phyloP scores from a whole-genome alignment of 345 rosid species.

The Citrus cavaleriei region DNA sequence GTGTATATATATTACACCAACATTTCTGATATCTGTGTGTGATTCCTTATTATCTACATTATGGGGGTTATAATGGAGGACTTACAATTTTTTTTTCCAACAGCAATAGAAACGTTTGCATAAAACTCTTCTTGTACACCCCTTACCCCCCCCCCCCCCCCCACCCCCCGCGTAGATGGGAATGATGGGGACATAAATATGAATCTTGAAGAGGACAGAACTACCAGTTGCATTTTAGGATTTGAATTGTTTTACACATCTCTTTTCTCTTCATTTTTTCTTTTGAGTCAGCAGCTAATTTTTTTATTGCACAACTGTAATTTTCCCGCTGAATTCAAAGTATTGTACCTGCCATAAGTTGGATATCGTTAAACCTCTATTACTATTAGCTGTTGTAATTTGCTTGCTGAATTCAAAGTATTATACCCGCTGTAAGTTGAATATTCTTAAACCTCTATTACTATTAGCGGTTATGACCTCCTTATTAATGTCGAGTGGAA shows the following conservation, averaged over 20 bases:
- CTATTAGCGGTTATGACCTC: not conserved
- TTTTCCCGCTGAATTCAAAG: not conserved
- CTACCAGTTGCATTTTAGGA: not conserved
- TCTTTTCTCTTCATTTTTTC: too few relatives aligned
- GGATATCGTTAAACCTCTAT: not conserved
- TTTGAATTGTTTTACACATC: not conserved
- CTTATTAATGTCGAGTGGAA: not conserved
- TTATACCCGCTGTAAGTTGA: not conserved
- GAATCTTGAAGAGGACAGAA: not conserved
- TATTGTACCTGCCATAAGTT: not conserved
- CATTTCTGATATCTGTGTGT: not conserved
- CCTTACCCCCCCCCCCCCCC: too few relatives aligned
- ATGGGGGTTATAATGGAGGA: not conserved
- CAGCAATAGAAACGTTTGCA: not conserved
- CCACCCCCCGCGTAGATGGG: rapidly evolving
- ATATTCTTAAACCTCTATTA: not conserved
- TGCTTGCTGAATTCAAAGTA: not conserved
- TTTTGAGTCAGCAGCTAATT: not conserved
- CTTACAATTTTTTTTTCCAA: not conserved
- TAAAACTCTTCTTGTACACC: too few relatives aligned
- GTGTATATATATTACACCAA: too few relatives aligned
- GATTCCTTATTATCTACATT: not conserved
- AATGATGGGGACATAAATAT: not conserved
- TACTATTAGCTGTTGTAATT: not conserved
- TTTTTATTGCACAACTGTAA: not conserved